These are phyloP conservation scores for Eutrema japonicum DNA, from an alignment of 345 rosid genomes.

Conservation along the genomic window DNA sequence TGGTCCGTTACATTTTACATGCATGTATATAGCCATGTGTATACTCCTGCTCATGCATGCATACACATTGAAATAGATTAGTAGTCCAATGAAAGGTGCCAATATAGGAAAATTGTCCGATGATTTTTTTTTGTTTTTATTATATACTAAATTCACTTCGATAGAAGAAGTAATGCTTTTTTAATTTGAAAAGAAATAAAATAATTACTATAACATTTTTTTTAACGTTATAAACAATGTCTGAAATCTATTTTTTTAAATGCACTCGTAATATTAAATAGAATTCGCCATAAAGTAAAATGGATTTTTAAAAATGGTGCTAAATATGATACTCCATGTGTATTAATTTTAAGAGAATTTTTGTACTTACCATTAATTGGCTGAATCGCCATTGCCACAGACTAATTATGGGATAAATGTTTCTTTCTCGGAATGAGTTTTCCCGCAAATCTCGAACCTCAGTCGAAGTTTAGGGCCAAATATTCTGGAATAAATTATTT, in stretches of 20 bases:
- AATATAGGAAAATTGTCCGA: constrained; percentile 22
- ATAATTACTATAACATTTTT: not conserved
- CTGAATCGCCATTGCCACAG: constrained; percentile 14
- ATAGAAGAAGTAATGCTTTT: not conserved
- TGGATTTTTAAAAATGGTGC: not conserved
- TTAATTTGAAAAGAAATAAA: not conserved
- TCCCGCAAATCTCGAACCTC: not conserved
- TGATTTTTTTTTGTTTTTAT: too few relatives aligned
- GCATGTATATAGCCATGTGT: constrained; percentile 43
- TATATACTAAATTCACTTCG: constrained; percentile 10
- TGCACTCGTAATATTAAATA: not conserved
- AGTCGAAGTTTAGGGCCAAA: constrained; percentile 1
- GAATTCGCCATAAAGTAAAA: not conserved
- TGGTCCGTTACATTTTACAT: constrained; percentile 38
- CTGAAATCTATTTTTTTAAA: not conserved
- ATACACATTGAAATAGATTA: constrained; percentile 38
- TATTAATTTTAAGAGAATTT: not conserved
- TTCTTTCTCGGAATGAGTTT: constrained; percentile 23
- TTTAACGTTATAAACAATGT: not conserved
- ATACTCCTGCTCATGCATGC: constrained; percentile 39
- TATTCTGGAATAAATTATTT: not conserved
- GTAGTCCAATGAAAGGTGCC: constrained; percentile 36
- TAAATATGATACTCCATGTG: constrained; percentile 8
- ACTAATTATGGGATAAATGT: constrained; percentile 30
- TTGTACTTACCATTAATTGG: constrained; percentile 24